These are phyloP conservation scores for Boechera divaricarpa DNA, from an alignment of 345 rosid species.

Conservation along the genomic window DNA sequence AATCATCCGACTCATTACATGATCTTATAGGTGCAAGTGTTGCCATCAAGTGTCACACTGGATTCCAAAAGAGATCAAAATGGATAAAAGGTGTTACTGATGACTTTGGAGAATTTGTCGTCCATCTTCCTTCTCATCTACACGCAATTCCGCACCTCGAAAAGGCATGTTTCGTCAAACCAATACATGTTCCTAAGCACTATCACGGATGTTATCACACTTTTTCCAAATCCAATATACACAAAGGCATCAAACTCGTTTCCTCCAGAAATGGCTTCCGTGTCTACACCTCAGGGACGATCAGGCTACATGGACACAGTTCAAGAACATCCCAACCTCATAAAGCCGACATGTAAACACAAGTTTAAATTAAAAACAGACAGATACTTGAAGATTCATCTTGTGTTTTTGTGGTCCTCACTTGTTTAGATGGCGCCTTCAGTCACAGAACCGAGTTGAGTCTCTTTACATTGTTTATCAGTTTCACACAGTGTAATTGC, in stretches of 20 bases:
- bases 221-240: slow-evolving; percentile 31
- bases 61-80: slow-evolving; percentile 28
- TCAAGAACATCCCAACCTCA: slow-evolving; percentile 33
- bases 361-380: not conserved
- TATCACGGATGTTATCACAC: slow-evolving; percentile 11
- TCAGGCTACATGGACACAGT: slow-evolving; percentile 36
- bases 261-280: slow-evolving; percentile 44
- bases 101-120: slow-evolving; percentile 42
- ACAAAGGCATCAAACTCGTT: slow-evolving; percentile 40
- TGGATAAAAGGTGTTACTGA: slow-evolving; percentile 44
- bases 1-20: not conserved
- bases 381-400: not conserved
- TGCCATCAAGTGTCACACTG: slow-evolving; percentile 41
- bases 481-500: slow-evolving; percentile 13
- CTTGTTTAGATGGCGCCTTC: slow-evolving; percentile 47
- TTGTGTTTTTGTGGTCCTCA: slow-evolving; percentile 12
- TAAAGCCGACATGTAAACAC: slow-evolving; percentile 36
- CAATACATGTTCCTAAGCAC: slow-evolving; percentile 39
- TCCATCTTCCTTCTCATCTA: slow-evolving; percentile 50
- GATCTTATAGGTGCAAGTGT: slow-evolving; percentile 36
- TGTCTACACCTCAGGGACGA: slow-evolving; percentile 45
- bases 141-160: slow-evolving; percentile 42
- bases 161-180: slow-evolving; percentile 43
- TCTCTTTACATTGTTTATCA: slow-evolving; percentile 8
- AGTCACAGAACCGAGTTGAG: slow-evolving; percentile 41